Percentiles rank a stretch among this genome's conserved stretches.
These are phyloP conservation scores for Ceratocystis destructans DNA, from an alignment of 2,329 filamentous ascomycete species.

Conservation along the genomic window DNA sequence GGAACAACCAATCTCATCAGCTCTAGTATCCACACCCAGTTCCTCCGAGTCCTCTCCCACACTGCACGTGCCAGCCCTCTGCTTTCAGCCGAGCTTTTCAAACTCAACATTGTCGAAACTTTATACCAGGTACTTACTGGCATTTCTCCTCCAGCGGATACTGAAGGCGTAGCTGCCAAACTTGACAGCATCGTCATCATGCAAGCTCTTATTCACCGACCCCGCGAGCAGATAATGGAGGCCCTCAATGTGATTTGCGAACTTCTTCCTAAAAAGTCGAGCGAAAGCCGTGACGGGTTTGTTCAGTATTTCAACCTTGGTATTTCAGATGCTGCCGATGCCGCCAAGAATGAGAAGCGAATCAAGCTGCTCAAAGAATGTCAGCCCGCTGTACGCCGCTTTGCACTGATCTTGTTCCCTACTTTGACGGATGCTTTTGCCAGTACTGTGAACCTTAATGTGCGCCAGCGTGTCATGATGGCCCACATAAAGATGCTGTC, in stretches of 20 bases:
- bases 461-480: constrained; percentile 85
- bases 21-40: constrained; percentile 88
- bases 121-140: constrained; percentile 94
- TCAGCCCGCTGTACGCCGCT: constrained; percentile 74
- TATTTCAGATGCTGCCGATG: background rate
- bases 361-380: constrained; percentile 71
- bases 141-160: constrained; percentile 73
- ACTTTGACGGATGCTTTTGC: constrained; percentile 95
- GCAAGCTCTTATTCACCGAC: constrained; percentile 93
- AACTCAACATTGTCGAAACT: constrained; percentile 94
- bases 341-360: constrained; percentile 55
- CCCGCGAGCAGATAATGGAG: constrained; percentile 90
- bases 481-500: constrained; percentile 98
- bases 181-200: constrained; percentile 96
- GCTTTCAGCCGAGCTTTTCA: constrained; percentile 79
- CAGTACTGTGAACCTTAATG: constrained; percentile 88
- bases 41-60: constrained; percentile 80
- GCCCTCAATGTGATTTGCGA: constrained; percentile 97
- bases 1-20: constrained; percentile 93
- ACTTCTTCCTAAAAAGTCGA: constrained; percentile 51
- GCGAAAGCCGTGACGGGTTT: constrained; percentile 25
- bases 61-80: constrained; percentile 77
- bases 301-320: constrained; percentile 21
- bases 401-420: constrained; percentile 83
- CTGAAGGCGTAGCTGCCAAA: constrained; percentile 65